Evolutionary conservation across 441 rosid genomes (phyloP), one percentile per base, ranked within the genome.

Genomic region (Croton laevigatus): DNA sequence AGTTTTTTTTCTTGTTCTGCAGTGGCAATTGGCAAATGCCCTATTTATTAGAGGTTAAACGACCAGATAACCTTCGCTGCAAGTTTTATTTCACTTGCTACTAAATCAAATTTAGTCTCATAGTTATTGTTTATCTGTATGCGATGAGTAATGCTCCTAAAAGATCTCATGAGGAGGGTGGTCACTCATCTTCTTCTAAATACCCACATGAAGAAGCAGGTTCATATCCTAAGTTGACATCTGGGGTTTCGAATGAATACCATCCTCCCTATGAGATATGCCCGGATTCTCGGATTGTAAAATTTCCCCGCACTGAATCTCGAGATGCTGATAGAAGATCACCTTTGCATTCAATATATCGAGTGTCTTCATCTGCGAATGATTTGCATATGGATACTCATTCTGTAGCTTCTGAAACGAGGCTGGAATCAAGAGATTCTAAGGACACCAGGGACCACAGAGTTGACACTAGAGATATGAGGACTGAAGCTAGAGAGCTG

Each of bases 131-230:
- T 59, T 42, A 40, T 32, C 13, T 8, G 36, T 57, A 46, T 19
- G 59, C 65, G 37, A 95, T 95, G 99, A 95, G 98, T 70, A 87
- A 89, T 75, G 85, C 85, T 68, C 95, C 99, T 13, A 95, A 93
- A 83, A 84, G 97, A 88, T 74, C 90, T 72, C 95, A 86, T 32
- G 98, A 96, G 66, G 98, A 93, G 65, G 90, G 82, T 70, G 82
- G 81, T 74, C 88, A 89, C 77, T 78, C 95, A 58, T 80, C 97
- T 72, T 85, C 94, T 59, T 78, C 86, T 0, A 93, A 93, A 73
- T 89, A 84, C 75, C 86, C 90, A 7, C 92, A 87, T 57, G 99
- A 94, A 4, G 97, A 90, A 68, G 53, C 82, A 0, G 81, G 87
- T 60, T 65, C 83, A 51, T 87, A 87, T 71, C 88, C 98, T 61